phyloP scores from a whole-genome alignment of 2,329 filamentous ascomycete species.

The Cytospora piceicola region DNA sequence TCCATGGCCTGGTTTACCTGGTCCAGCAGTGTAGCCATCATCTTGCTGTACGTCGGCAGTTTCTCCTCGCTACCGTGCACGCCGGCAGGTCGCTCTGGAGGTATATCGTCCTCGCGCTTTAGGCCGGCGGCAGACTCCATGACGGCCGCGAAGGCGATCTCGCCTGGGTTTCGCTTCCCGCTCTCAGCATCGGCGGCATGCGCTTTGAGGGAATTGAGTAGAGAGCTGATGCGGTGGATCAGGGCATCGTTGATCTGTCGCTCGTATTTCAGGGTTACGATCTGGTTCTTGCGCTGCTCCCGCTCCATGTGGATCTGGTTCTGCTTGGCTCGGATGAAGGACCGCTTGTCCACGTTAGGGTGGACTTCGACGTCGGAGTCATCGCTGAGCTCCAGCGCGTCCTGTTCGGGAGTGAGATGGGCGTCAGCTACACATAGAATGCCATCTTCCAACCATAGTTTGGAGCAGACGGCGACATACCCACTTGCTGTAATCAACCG shows the following conservation, averaged over 20 bases:
- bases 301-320: conserved; percentile 94
- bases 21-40: conserved; percentile 96
- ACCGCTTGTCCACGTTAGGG: conserved; percentile 97
- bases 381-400: conserved; percentile 94
- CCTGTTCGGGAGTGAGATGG: conserved; percentile 49
- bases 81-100: conserved; percentile 74
- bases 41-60: conserved; percentile 87
- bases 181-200: conserved; percentile 71
- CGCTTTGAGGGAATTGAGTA: conserved; percentile 74
- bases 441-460: conserved; percentile 20
- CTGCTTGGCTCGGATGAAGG: conserved; percentile 98
- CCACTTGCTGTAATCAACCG: conserved; percentile 67
- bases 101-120: conserved; percentile 73
- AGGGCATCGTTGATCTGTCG: conserved; percentile 91
- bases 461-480: conserved; percentile 42
- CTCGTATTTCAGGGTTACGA: conserved; percentile 91
- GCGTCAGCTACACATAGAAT: conserved; percentile 12
- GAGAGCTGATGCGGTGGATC: conserved; percentile 77
- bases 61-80: conserved; percentile 75
- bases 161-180: conserved; percentile 64
- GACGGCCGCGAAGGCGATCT: conserved; percentile 86
- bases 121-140: conserved; percentile 74
- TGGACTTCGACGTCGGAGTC: conserved; percentile 98
- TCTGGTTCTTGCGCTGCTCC: conserved; percentile 81
- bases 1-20: conserved; percentile 86